phyloP scores from a whole-genome alignment of 176 grass and related monocot genomes.

The Oryza glaberrima region DNA sequence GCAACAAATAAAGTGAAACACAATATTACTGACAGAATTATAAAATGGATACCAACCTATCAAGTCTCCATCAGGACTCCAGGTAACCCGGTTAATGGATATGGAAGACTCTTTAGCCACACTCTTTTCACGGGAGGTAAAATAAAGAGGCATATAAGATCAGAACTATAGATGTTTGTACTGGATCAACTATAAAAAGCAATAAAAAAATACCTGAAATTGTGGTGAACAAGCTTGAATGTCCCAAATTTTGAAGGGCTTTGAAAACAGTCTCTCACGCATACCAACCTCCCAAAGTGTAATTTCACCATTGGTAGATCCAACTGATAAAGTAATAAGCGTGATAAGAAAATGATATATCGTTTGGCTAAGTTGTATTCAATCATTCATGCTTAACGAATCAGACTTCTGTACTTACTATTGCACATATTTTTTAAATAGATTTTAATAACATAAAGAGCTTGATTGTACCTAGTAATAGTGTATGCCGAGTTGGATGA shows the following conservation, averaged over 20 bases:
- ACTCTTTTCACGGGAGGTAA: conserved; percentile 52
- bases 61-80: conserved; percentile 93
- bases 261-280: conserved; percentile 78
- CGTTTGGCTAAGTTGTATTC: neutral
- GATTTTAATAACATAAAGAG: conserved; percentile 17
- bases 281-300: conserved; percentile 86
- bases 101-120: conserved; percentile 70
- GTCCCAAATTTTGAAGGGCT: conserved; percentile 84
- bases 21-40: conserved; percentile 17
- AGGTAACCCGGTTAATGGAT: conserved; percentile 79
- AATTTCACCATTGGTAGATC: conserved; percentile 83
- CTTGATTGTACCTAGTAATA: conserved; percentile 75
- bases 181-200: conserved; percentile 32
- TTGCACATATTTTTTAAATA: neutral
- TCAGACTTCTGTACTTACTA: neutral
- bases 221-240: conserved; percentile 58
- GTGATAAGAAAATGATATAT: conserved; percentile 22
- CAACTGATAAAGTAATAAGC: conserved; percentile 60
- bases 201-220: conserved; percentile 65
- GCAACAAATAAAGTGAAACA: conserved; percentile 12
- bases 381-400: conserved; percentile 15
- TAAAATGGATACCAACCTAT: conserved; percentile 66
- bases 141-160: conserved; percentile 38
- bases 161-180: conserved; percentile 23
- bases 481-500: conserved; percentile 81